These are phyloP conservation scores for Pythium insidiosum DNA, from an alignment of 352 stramenopile species.

Conservation along the genomic window DNA sequence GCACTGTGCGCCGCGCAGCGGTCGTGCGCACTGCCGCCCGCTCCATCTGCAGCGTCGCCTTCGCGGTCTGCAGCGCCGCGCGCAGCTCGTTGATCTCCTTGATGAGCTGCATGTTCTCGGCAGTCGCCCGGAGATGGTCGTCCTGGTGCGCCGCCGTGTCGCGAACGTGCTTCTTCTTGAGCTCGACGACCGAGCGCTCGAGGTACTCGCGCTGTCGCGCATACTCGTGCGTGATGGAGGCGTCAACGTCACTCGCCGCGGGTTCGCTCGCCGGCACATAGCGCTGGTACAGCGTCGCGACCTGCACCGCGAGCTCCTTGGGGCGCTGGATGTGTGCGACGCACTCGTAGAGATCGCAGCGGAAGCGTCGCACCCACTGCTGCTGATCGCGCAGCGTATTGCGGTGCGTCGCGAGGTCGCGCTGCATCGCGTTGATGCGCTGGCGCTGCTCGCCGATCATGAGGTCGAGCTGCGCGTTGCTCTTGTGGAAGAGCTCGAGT, in stretches of 20 bases:
- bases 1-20: slow-evolving; percentile 10
- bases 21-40: slow-evolving; percentile 29
- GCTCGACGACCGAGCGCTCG: slow-evolving; percentile 85
- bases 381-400: slow-evolving; percentile 52
- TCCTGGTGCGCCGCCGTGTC: slow-evolving; percentile 59
- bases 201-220: slow-evolving; percentile 89
- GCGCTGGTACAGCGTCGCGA: slow-evolving; percentile 70
- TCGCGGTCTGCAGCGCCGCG: slow-evolving; percentile 53
- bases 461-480: slow-evolving; percentile 87
- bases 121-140: slow-evolving; percentile 50
- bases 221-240: slow-evolving; percentile 83
- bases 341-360: slow-evolving; percentile 78
- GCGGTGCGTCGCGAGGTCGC: slow-evolving; percentile 55
- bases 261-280: slow-evolving; percentile 42
- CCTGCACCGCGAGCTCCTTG: slow-evolving; percentile 62
- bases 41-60: slow-evolving; percentile 78
- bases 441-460: slow-evolving; percentile 90
- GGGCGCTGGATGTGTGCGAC: slow-evolving; percentile 71
- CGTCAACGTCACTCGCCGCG: slow-evolving; percentile 45
- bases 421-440: slow-evolving; percentile 83
- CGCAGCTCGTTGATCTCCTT: slow-evolving; percentile 92
- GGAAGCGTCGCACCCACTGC: slow-evolving; percentile 68
- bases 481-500: slow-evolving; percentile 93
- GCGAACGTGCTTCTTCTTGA: slow-evolving; percentile 84
- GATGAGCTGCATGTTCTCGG: slow-evolving; percentile 88